Evolutionary conservation across 768 basidiomycete species (phyloP).

Genomic region (Mycena haematopus): DNA sequence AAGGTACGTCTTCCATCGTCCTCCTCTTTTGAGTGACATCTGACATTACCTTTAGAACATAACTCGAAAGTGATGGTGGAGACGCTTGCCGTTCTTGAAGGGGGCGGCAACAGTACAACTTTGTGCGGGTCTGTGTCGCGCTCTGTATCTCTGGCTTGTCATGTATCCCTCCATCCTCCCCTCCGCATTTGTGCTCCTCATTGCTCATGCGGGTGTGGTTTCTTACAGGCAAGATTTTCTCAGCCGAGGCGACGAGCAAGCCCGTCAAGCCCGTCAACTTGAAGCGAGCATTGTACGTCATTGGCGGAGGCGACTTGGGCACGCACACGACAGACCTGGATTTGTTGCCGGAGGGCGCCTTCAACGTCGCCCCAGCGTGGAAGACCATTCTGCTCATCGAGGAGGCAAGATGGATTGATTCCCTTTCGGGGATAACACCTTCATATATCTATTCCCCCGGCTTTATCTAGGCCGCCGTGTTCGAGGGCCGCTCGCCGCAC

Average conservation of each 20-base stretch:
- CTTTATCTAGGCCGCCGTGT: constrained; percentile 65
- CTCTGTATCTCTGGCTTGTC: constrained; percentile 25
- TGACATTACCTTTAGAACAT: constrained; percentile 49
- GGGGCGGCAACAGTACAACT: constrained; percentile 53
- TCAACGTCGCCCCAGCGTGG: constrained; percentile 64
- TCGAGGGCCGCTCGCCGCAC: constrained; percentile 69
- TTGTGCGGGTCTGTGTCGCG: constrained; percentile 44
- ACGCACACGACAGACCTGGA: constrained; percentile 54
- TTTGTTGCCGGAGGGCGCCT: constrained; percentile 49
- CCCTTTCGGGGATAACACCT: neutral
- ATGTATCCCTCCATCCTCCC: constrained; percentile 24
- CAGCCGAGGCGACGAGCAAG: constrained; percentile 65
- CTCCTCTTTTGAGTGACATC: neutral
- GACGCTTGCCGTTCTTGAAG: constrained; percentile 45
- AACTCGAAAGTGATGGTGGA: constrained; percentile 60
- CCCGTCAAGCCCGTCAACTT: no score
- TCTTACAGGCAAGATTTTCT: constrained; percentile 57
- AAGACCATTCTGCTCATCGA: constrained; percentile 65
- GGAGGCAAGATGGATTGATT: constrained; percentile 39
- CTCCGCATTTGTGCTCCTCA: no score
- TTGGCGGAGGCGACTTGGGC: constrained; percentile 63
- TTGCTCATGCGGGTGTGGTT: neutral
- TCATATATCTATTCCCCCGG: neutral
- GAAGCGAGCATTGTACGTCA: constrained; percentile 57
- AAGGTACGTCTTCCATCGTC: constrained; percentile 39